Conservation (phyloP, 2,329 filamentous ascomycete genomes). For the Hirsutella thompsonii region DNA sequence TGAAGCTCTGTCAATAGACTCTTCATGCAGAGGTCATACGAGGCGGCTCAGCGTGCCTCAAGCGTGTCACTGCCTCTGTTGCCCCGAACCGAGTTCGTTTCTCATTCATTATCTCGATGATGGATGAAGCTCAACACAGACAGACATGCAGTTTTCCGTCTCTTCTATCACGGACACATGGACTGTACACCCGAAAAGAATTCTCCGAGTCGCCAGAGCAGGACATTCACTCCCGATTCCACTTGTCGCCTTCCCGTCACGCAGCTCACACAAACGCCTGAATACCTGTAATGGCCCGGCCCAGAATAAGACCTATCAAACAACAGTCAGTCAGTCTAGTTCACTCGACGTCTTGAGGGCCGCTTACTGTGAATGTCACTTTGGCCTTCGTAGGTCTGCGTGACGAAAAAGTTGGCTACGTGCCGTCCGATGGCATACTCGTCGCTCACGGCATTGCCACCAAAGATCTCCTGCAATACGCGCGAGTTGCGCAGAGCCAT, state of each 20-base stretch:
- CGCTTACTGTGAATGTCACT: constrained; percentile 89
- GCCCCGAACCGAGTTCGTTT: too few relatives aligned
- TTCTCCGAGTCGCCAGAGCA: too few relatives aligned
- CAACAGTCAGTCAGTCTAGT: not conserved
- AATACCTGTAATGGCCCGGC: constrained; percentile 57
- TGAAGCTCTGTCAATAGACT: too few relatives aligned
- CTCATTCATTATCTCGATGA: too few relatives aligned
- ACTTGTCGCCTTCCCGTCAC: not conserved
- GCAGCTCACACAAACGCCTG: constrained; percentile 58
- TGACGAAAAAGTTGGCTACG: constrained; percentile 92
- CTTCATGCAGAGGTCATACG: too few relatives aligned
- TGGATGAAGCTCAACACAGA: too few relatives aligned
- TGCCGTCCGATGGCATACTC: constrained; percentile 93
- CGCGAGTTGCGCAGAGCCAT: constrained; percentile 69
- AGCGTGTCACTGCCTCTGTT: too few relatives aligned
- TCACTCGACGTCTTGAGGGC: not conserved
- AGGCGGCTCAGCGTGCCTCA: too few relatives aligned
- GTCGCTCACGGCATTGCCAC: constrained; percentile 94
- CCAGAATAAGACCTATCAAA: constrained; percentile 51
- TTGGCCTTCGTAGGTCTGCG: constrained; percentile 96
- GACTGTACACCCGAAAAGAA: too few relatives aligned
- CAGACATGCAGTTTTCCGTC: too few relatives aligned
- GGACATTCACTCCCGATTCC: not conserved
- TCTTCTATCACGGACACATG: too few relatives aligned
- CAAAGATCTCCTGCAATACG: constrained; percentile 85